phyloP scores from a whole-genome alignment of 768 basidiomycete genomes.

The Naganishia antarctica region DNA sequence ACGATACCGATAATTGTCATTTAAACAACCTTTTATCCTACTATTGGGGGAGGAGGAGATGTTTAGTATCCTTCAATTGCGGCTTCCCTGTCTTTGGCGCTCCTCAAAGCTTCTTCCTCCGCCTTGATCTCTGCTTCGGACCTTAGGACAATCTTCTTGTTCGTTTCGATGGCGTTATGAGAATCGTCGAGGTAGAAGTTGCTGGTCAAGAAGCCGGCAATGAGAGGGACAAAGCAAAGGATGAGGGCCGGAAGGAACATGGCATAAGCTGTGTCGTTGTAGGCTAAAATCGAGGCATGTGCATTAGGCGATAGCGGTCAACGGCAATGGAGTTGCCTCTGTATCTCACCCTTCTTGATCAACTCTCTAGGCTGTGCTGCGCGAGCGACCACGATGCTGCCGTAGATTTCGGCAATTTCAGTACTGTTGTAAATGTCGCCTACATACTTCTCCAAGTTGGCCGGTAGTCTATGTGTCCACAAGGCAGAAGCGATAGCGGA shows the following conservation, averaged over 20 bases:
- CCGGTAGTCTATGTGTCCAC: constrained; percentile 37
- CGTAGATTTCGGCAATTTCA: constrained; percentile 41
- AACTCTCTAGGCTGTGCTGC: constrained; percentile 38
- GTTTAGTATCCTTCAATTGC: not conserved
- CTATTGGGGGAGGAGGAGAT: not conserved
- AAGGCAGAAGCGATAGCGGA: constrained; percentile 47
- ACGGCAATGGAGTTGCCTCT: constrained; percentile 2
- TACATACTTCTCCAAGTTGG: constrained; percentile 36
- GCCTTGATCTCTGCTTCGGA: constrained; percentile 34
- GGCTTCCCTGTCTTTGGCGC: constrained; percentile 5
- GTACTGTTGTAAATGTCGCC: constrained; percentile 38
- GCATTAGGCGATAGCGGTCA: constrained; percentile 23
- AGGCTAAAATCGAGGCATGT: constrained; percentile 22
- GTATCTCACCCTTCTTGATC: constrained; percentile 35
- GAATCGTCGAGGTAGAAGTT: constrained; percentile 47
- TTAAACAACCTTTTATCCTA: not conserved
- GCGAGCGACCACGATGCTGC: constrained; percentile 37
- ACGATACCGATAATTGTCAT: not conserved
- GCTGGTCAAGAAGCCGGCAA: constrained; percentile 40
- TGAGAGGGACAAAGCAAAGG: constrained; percentile 42
- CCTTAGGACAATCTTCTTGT: constrained; percentile 34
- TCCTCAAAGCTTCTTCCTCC: constrained; percentile 22
- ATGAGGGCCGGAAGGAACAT: constrained; percentile 44
- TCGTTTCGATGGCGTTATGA: constrained; percentile 46
- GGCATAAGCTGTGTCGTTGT: constrained; percentile 36